Base-by-base conservation (phyloP, 2,329 filamentous ascomycete genomes). In the Incumbomyces delicatus region DNA sequence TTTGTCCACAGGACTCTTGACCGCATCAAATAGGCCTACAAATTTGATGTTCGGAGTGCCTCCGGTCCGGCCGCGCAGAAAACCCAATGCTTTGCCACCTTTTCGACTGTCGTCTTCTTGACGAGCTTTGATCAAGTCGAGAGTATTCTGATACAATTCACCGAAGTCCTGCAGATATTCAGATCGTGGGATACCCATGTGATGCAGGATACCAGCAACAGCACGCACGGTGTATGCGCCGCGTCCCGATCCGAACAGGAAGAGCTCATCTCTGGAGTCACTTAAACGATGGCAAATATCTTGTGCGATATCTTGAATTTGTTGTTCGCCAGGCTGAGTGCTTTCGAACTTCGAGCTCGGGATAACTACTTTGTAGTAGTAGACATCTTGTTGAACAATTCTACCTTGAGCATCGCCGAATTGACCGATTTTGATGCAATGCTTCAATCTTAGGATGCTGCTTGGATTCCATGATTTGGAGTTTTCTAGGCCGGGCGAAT, bases 171-270 rank as follows among this genome's bases (percentile, higher is more conserved):
- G 47, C 36, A 64, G 16, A 13, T 55, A 58, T 16, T 46, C 39
- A 13, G 41, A 35, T 42, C 48, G 53, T 11, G 54, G 52, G 16
- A 56, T 17, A 35, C 60, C 58, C 51, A 63, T 58, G 27, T 62
- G 56, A 49, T 67, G 61, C 3, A 70, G 58, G 27, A 69, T 54
- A 5, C 64, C 63, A 14, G 65, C 61, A 1, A 69, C 65, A 5
- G 64, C 64, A 2, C 66, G 59, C 4, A 66, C 62, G 5, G 68
- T 61, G 55, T 60, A 69, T 1, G 66, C 65, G 13, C 67, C 67
- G 36, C 65, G 60, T 29, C 64, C 64, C 49, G 66, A 66, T 8
- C 66, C 67, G 34, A 63, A 69, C 6, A 70, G 50, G 56, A 63
- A 69, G 1, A 69, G 48, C 47, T 70, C 65, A 48, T 68, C 64